Conservation (phyloP, 768 basidiomycete species). For the Rhodotorula toruloides region DNA sequence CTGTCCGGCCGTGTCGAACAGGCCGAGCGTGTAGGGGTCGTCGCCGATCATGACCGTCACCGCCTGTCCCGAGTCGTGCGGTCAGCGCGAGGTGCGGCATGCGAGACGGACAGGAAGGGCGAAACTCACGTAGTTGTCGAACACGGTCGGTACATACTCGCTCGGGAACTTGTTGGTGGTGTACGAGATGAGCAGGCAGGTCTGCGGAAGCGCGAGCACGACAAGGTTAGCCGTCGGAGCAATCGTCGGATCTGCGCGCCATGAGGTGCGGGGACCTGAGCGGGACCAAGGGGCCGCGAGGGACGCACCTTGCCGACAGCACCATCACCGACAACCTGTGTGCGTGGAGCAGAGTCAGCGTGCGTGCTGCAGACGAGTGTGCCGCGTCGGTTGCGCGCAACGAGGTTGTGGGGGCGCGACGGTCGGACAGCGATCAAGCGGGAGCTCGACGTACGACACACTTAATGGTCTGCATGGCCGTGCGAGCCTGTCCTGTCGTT, state of each 20-base stretch:
- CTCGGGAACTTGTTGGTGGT: conserved; percentile 97
- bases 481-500: background rate
- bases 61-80: conserved; percentile 50
- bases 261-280: background rate
- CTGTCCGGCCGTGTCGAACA: conserved; percentile 99
- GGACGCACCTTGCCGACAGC: conserved; percentile 84
- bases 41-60: conserved; percentile 99
- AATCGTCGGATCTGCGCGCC: background rate
- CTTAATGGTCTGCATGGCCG: conserved; percentile 87
- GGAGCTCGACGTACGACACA: conserved; percentile 59
- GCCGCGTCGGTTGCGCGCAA: background rate
- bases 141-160: conserved; percentile 97
- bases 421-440: background rate
- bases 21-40: conserved; percentile 93
- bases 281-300: background rate
- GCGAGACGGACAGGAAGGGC: too few species aligned
- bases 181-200: conserved; percentile 89
- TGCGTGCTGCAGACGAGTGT: too few species aligned
- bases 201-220: too few species aligned
- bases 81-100: conserved; percentile 18
- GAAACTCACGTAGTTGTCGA: conserved; percentile 68
- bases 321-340: conserved; percentile 78
- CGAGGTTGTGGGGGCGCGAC: background rate
- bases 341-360: background rate
- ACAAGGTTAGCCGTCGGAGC: background rate